Evolutionary conservation across 805 yeast genomes (phyloP).

Genomic region (Starmera caribaea): DNA sequence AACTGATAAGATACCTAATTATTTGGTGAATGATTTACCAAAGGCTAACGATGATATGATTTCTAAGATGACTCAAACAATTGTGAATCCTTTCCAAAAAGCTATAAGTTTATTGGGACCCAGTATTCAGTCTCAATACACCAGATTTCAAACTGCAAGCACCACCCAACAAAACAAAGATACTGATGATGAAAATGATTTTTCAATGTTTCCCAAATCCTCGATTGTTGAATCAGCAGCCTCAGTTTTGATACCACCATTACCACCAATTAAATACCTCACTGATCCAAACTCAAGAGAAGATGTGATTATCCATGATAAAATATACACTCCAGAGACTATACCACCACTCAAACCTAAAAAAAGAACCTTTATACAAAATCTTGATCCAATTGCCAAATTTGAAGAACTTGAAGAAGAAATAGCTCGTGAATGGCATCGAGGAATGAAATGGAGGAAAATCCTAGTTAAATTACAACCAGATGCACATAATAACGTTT

Average conservation of each 20-base stretch:
- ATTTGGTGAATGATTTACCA: constrained; percentile 3
- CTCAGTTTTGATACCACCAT: constrained; percentile 57
- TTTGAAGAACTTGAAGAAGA: constrained; percentile 49
- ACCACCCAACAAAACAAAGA: constrained; percentile 3
- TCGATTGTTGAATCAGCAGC: constrained; percentile 65
- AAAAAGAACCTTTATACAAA: constrained; percentile 18
- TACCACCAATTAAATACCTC: constrained; percentile 52
- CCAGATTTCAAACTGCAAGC: constrained; percentile 6
- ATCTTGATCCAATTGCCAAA: constrained; percentile 25
- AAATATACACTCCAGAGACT: constrained; percentile 43
- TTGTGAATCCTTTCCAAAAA: constrained; percentile 34
- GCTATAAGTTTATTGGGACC: constrained; percentile 35
- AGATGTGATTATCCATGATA: constrained; percentile 59
- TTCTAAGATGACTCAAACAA: constrained; percentile 16
- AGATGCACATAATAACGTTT: constrained; percentile 70
- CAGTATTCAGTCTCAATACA: constrained; percentile 13
- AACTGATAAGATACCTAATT: not conserved
- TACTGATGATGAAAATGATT: constrained; percentile 6
- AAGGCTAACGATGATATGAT: constrained; percentile 9
- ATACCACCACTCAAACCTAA: constrained; percentile 25
- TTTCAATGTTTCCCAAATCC: constrained; percentile 43
- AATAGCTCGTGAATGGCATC: constrained; percentile 63
- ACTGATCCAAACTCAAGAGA: constrained; percentile 54
- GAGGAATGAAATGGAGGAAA: constrained; percentile 62
- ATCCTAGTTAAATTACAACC: constrained; percentile 57